Evolutionary conservation across 805 yeast genomes (phyloP).

Genomic region (Nakazawaea molendinolei): DNA sequence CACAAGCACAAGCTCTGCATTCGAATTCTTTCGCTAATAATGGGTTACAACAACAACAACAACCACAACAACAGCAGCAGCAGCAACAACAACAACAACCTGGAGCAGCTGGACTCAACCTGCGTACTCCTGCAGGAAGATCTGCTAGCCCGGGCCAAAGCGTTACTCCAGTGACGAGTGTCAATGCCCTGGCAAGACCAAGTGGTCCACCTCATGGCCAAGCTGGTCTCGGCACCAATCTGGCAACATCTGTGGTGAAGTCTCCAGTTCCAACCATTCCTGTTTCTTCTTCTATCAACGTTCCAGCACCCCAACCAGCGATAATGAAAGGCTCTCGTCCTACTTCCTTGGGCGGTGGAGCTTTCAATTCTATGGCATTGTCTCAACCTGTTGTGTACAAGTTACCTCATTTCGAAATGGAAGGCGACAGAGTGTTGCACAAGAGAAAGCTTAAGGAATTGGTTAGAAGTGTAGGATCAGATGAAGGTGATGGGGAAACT

Average conservation of each 20-base stretch:
- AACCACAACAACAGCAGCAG: slow-evolving; percentile 2
- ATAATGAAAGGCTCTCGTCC: slow-evolving; percentile 69
- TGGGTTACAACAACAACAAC: slow-evolving; percentile 7
- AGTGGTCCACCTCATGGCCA: slow-evolving; percentile 18
- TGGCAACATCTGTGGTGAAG: slow-evolving; percentile 27
- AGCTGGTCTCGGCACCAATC: slow-evolving; percentile 13
- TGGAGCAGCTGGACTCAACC: slow-evolving; percentile 9
- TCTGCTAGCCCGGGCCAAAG: slow-evolving; percentile 18
- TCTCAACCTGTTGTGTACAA: slow-evolving; percentile 70
- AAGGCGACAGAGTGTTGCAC: slow-evolving; percentile 75
- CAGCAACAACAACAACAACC: slow-evolving; percentile 15
- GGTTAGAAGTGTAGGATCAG: slow-evolving; percentile 74
- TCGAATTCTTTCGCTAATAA: too few relatives aligned
- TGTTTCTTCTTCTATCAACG: slow-evolving; percentile 62
- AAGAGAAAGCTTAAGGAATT: slow-evolving; percentile 87
- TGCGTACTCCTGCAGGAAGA: slow-evolving; percentile 11
- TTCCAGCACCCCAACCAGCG: slow-evolving; percentile 61
- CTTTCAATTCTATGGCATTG: slow-evolving; percentile 61
- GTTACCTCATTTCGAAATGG: slow-evolving; percentile 78
- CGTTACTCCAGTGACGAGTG: slow-evolving; percentile 36
- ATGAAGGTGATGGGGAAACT: slow-evolving; percentile 88
- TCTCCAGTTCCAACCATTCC: slow-evolving; percentile 62
- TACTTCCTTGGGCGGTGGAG: slow-evolving; percentile 77
- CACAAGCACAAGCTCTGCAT: too few relatives aligned
- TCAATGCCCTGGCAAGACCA: slow-evolving; percentile 42